Evolutionary conservation across 441 rosid genomes (phyloP), one percentile per base, ranked within the genome.

Genomic region (Cnidoscolus chayamansa): DNA sequence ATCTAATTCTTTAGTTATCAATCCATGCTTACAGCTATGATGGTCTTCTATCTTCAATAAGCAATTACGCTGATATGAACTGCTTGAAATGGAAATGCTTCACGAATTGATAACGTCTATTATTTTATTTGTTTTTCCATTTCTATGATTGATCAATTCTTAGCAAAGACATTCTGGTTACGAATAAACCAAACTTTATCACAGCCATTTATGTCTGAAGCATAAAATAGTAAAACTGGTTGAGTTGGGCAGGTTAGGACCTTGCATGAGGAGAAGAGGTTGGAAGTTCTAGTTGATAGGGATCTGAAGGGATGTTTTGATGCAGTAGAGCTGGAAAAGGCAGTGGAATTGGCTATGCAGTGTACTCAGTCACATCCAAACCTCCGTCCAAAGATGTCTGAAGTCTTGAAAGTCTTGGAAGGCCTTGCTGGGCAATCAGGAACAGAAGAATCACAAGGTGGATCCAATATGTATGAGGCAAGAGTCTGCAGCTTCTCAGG

Each of bases 301-400:
- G 95, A 90, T 76, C 79, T 94, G 73, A 85, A 81, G 74, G 94
- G 97, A 61, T 74, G 93, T 66, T 94, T 81, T 4, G 97, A 94
- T 54, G 82, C 70, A 25, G 20, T 30, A 43, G 92, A 91, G 82
- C 74, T 94, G 66, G 97, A 90, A 71, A 88, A 77, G 78, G 81
- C 82, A 1, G 92, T 78, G 59, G 90, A 90, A 63, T 68, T 92
- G 47, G 89, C 97, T 63, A 70, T 91, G 78, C 91, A 82, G 25
- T 94, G 98, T 74, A 86, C 98, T 56, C 93, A 70, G 25, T 77
- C 95, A 0, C 85, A 86, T 75, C 90, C 97, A 9, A 83, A 73
- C 72, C 81, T 86, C 48, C 86, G 95, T 31, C 97, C 95, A 0
- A 91, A 81, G 82, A 90, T 94, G 94, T 88, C 95, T 0, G 86